Evolutionary conservation across 257 asterid species (phyloP).

Genomic region (Penstemon eatonii): DNA sequence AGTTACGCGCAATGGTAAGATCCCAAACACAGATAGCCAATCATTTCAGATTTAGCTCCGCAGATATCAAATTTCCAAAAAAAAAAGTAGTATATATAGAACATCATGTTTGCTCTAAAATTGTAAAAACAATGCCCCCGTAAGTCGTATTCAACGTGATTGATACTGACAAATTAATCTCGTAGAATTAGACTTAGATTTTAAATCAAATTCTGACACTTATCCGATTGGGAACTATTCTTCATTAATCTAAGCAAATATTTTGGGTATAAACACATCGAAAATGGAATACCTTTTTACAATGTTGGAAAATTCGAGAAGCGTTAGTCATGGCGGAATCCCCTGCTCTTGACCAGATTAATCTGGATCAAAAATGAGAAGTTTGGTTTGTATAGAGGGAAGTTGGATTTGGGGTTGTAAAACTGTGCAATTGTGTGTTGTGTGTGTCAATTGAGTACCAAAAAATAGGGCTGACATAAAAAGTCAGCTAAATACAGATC

Average conservation of each 20-base stretch:
- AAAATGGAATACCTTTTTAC: constrained; percentile 50
- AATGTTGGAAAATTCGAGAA: constrained; percentile 62
- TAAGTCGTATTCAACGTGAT: no score
- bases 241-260: no score
- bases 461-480: not conserved
- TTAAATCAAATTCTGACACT: no score
- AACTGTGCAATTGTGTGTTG: not conserved
- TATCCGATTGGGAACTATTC: no score
- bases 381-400: not conserved
- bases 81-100: not conserved
- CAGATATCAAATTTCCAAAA: not conserved
- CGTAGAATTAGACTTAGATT: not conserved
- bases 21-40: not conserved
- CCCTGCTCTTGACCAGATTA: constrained; percentile 19
- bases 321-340: constrained; percentile 51
- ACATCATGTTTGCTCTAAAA: not conserved
- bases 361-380: constrained; percentile 28
- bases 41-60: constrained; percentile 23
- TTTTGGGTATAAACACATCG: not conserved
- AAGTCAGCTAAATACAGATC: constrained; percentile 1
- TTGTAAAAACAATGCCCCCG: no score
- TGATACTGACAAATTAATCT: no score
- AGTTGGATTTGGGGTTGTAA: constrained; percentile 18
- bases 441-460: not conserved
- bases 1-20: no score